Evolutionary conservation across 108 stramenopile genomes (phyloP).

Genomic region (Schizochytrium sp.): DNA sequence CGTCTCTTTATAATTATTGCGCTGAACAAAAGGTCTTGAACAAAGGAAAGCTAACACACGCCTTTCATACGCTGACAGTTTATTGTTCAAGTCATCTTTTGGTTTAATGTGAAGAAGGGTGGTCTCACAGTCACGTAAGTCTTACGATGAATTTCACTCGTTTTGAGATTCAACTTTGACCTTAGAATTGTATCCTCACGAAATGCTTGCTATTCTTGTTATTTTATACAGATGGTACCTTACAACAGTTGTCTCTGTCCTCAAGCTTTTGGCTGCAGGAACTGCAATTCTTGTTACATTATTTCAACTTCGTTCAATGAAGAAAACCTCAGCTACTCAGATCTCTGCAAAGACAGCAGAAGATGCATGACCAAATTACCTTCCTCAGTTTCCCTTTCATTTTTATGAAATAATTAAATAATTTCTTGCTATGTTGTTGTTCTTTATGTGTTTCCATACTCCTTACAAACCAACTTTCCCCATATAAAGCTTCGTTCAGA

Average conservation of each 20-base stretch:
- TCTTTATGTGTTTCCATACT: too few relatives aligned
- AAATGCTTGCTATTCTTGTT: not conserved
- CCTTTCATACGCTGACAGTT: not conserved
- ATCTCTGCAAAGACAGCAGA: too few relatives aligned
- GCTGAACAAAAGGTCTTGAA: too few relatives aligned
- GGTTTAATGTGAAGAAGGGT: not conserved
- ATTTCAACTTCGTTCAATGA: not conserved
- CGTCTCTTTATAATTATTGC: not conserved
- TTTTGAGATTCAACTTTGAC: too few relatives aligned
- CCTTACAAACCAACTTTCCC: too few relatives aligned
- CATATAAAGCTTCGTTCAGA: too few relatives aligned
- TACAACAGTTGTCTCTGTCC: constrained; percentile 41
- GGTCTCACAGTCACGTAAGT: constrained; percentile 26
- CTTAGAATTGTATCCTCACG: not conserved
- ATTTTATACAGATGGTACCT: constrained; percentile 32
- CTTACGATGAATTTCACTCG: not conserved
- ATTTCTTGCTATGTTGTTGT: too few relatives aligned
- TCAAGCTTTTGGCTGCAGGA: constrained; percentile 2
- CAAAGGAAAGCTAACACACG: not conserved
- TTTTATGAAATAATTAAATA: too few relatives aligned
- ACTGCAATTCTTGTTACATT: not conserved
- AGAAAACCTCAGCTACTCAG: not conserved
- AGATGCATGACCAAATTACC: too few relatives aligned
- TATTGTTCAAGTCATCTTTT: constrained; percentile 53
- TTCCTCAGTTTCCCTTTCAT: too few relatives aligned